Conservation (phyloP, 1,284 basidiomycete genomes). For the Anthracocystis panici-leucophaei region DNA sequence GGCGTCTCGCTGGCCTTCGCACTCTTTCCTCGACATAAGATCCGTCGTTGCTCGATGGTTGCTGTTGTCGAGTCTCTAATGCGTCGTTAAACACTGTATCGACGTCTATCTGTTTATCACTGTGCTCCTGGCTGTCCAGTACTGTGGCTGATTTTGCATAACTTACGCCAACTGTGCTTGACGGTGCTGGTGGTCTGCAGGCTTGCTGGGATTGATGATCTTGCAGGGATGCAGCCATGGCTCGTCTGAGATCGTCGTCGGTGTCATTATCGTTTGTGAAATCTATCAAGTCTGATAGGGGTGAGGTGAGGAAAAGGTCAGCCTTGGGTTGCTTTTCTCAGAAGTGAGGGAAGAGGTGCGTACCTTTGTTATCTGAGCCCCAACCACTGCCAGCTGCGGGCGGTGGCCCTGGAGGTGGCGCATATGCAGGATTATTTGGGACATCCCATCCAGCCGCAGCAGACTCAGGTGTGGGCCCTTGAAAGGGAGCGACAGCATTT, state of each 20-base stretch:
- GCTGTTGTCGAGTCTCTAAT: no score
- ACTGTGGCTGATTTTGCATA: not conserved
- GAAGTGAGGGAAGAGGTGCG: not conserved
- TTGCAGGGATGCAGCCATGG: constrained; percentile 46
- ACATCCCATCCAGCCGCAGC: constrained; percentile 24
- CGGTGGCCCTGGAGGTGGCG: constrained; percentile 25
- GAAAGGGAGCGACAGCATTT: constrained; percentile 24
- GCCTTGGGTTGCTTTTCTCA: not conserved
- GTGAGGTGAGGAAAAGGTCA: not conserved
- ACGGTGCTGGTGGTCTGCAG: constrained; percentile 28
- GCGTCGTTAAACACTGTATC: not conserved
- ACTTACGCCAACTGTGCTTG: constrained; percentile 48
- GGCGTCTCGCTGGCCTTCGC: not conserved
- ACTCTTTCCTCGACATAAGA: not conserved
- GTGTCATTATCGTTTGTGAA: constrained; percentile 41
- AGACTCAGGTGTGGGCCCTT: constrained; percentile 3
- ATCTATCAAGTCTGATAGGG: constrained; percentile 34
- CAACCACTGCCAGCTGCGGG: constrained; percentile 15
- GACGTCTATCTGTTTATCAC: not conserved
- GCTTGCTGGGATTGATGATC: constrained; percentile 36
- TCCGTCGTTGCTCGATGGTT: not conserved
- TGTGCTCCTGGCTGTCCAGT: constrained; percentile 3
- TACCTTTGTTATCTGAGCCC: constrained; percentile 26
- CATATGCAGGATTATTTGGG: constrained; percentile 18
- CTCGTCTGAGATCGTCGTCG: constrained; percentile 43